A percentile compares a stretch with the other conserved stretches of the same genome.
Conservation (phyloP, 2,329 filamentous ascomycete genomes). For the Phaeomoniella chlamydospora region DNA sequence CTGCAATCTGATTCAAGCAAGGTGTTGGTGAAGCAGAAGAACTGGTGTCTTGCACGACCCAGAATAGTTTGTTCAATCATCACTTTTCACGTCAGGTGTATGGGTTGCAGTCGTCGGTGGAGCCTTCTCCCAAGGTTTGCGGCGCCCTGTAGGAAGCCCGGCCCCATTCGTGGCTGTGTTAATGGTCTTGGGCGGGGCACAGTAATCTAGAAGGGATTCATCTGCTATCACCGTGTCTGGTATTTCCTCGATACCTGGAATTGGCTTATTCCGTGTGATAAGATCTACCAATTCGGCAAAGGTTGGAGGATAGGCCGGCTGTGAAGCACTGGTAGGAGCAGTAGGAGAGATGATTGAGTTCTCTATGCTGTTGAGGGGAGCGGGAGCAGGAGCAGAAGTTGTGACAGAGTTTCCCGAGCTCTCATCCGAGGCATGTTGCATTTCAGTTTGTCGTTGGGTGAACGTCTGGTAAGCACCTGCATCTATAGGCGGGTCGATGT, state of each 20-base stretch:
- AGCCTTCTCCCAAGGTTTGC: slow-evolving; percentile 73
- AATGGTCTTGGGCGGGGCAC: background rate
- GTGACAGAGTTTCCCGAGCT: too few species aligned
- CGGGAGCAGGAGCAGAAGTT: slow-evolving; percentile 1
- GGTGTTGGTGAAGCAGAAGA: too few species aligned
- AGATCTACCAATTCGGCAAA: slow-evolving; percentile 80
- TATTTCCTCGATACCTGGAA: slow-evolving; percentile 79
- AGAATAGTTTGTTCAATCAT: too few species aligned
- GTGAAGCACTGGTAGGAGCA: slow-evolving; percentile 9
- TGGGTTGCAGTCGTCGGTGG: background rate
- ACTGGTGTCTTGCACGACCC: too few species aligned
- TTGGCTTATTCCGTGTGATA: slow-evolving; percentile 65
- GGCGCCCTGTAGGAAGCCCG: background rate
- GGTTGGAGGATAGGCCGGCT: slow-evolving; percentile 62
- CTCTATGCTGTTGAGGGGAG: slow-evolving; percentile 3
- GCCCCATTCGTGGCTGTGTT: background rate
- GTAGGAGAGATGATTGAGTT: slow-evolving; percentile 3
- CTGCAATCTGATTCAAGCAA: too few species aligned
- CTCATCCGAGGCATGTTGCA: too few species aligned
- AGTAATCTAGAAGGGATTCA: slow-evolving; percentile 21
- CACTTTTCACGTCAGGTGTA: too few species aligned
- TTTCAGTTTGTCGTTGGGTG: slow-evolving; percentile 28
- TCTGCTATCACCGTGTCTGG: slow-evolving; percentile 64
- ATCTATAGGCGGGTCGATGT: slow-evolving; percentile 35
- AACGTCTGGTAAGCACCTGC: slow-evolving; percentile 55